Conservation (phyloP, 2,329 filamentous ascomycete species). For the Fusarium kyushuense region DNA sequence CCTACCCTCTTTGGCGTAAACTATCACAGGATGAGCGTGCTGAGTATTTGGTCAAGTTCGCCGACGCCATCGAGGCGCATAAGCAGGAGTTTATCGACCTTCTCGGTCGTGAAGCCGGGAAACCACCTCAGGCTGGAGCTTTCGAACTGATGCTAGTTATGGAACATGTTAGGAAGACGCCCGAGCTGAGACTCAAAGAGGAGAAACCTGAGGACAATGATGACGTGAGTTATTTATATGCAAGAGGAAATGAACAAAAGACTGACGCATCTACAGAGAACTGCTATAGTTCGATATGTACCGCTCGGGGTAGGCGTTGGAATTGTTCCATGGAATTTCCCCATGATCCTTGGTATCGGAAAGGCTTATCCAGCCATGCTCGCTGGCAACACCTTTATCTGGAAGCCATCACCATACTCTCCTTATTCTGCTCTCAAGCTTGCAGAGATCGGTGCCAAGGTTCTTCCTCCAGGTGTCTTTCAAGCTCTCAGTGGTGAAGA, state of each 20-base stretch:
- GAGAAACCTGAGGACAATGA: constrained; percentile 37
- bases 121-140: constrained; percentile 36
- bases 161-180: background rate
- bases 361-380: constrained; percentile 69
- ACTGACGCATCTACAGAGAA: background rate
- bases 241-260: constrained; percentile 50
- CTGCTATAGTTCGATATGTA: background rate
- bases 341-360: constrained; percentile 35
- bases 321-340: constrained; percentile 45
- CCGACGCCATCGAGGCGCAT: constrained; percentile 47
- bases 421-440: constrained; percentile 70
- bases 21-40: constrained; percentile 45
- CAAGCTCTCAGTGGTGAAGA: constrained; percentile 72
- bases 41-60: constrained; percentile 42
- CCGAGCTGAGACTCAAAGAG: constrained; percentile 21
- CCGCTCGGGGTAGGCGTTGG: constrained; percentile 36
- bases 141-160: constrained; percentile 14
- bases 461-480: constrained; percentile 72
- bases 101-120: constrained; percentile 44
- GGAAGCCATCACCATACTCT: constrained; percentile 69
- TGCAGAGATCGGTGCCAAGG: constrained; percentile 65
- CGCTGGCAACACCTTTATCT: constrained; percentile 67
- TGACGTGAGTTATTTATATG: background rate
- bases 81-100: constrained; percentile 41
- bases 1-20: constrained; percentile 50